These are phyloP conservation scores for Aciculosporium take DNA, from an alignment of 2,329 filamentous ascomycete species.

Conservation along the genomic window DNA sequence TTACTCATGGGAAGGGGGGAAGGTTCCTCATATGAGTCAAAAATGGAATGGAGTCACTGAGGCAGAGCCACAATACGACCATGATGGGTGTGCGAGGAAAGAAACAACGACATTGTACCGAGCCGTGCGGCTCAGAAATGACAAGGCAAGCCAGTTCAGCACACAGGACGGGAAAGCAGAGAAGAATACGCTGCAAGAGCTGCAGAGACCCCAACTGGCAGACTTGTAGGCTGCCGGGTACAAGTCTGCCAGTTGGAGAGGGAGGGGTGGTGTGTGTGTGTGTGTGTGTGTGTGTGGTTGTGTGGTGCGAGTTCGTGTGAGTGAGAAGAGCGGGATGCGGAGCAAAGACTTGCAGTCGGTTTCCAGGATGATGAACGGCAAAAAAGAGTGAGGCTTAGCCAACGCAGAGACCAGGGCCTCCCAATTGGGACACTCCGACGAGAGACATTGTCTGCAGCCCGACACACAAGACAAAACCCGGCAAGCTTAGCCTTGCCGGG, in stretches of 20 bases:
- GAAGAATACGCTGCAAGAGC: neutral
- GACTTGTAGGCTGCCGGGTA: conserved; percentile 3
- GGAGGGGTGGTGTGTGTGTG: neutral
- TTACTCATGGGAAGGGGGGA: neutral
- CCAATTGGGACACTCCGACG: neutral
- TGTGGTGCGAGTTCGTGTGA: neutral
- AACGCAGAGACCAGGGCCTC: neutral
- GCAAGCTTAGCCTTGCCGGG: conserved; percentile 2
- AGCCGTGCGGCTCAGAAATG: neutral
- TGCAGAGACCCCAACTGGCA: neutral
- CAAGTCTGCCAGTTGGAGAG: too few relatives aligned
- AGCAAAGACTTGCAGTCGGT: neutral
- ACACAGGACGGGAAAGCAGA: neutral
- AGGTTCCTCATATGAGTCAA: neutral
- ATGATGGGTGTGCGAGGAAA: too few relatives aligned
- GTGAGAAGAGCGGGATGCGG: neutral
- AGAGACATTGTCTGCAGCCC: neutral
- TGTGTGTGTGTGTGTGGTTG: neutral
- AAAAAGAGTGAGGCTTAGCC: neutral
- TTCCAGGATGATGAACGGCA: neutral
- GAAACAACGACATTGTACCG: too few relatives aligned
- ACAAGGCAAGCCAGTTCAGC: neutral
- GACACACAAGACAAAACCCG: neutral
- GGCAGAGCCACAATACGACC: neutral
- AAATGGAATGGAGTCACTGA: neutral